These are phyloP conservation scores for Cercospora nicotianae DNA, from an alignment of 2,329 filamentous ascomycete genomes.

Conservation along the genomic window DNA sequence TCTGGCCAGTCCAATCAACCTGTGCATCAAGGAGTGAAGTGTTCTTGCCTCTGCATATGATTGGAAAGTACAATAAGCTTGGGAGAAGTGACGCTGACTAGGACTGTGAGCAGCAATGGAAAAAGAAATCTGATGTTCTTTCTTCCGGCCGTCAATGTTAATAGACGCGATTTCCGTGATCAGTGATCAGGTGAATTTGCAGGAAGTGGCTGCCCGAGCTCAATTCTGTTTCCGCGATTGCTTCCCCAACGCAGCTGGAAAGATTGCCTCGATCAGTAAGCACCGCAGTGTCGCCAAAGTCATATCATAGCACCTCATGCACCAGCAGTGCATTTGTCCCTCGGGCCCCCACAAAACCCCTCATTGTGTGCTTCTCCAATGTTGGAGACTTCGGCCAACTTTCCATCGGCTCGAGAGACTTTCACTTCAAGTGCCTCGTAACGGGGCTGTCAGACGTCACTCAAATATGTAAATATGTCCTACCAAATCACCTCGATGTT, in stretches of 20 bases:
- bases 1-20: not conserved
- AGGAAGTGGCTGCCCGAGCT: not conserved
- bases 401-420: not conserved
- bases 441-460: not conserved
- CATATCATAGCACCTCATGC: not conserved
- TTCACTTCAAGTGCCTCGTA: not conserved
- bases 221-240: not conserved
- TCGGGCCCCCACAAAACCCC: conserved; percentile 23
- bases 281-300: conserved; percentile 1
- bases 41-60: not conserved
- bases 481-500: not conserved
- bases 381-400: conserved; percentile 6
- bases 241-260: not conserved
- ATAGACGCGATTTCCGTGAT: not conserved
- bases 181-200: not conserved
- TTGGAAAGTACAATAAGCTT: too few relatives aligned
- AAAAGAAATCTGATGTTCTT: not conserved
- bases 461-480: not conserved
- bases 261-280: not conserved
- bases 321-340: not conserved
- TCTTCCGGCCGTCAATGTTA: not conserved
- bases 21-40: conserved; percentile 1
- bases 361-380: conserved; percentile 2
- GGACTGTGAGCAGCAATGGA: not conserved
- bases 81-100: not conserved